Base-by-base conservation (phyloP, 495 filamentous ascomycete genomes). In the Pseudomonodictys pantanalensis region DNA sequence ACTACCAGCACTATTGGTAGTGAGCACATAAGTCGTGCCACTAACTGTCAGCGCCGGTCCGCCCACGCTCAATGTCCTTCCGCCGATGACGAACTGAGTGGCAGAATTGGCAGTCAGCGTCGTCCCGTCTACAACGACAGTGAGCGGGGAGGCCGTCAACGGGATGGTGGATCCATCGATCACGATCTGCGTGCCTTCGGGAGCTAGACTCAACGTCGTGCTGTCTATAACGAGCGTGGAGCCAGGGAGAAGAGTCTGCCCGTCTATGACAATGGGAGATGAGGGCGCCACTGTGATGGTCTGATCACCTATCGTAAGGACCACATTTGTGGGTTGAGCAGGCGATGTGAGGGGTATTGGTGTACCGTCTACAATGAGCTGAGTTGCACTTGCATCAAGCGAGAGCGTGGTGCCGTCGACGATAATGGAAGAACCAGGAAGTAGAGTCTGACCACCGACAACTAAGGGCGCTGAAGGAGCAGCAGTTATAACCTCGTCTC, bases 261-360 rank as follows among this genome's bases (percentile, higher is more conserved):
- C 24, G 32, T 39, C 48, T 0, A 52, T 52, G 8, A 52, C 25
- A 15, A 62, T 66, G 41, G 67, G 64, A 17, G 57, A 64, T 43
- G 62, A 54, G 33, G 69, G 60, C 29, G 71, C 62, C 3, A 65
- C 62, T 1, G 68, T 69, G 54, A 68, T 64, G 18, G 62, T 68
- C 28, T 64, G 39, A 25, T 43, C 58, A 22, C 61, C 67, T 18
- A 72, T 38, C 15, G 68, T 71, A 20, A 72, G 43, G 18, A 60
- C 48, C 2, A 38, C 24, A 20, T n/a, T 26, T 6, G 42, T 24
- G 32, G 59, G 28, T 12, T n/a, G 7, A 3, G 50, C 41, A 0
- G 59, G 30, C 10, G 42, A 33, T 11, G 32, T 9, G 38, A 24
- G 22, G 33, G 51, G 8, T 1, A 43, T 52, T 15, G 51, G 25